Evolutionary conservation across 768 basidiomycete species (phyloP).

Genomic region (Rhizopogon vinicolor): DNA sequence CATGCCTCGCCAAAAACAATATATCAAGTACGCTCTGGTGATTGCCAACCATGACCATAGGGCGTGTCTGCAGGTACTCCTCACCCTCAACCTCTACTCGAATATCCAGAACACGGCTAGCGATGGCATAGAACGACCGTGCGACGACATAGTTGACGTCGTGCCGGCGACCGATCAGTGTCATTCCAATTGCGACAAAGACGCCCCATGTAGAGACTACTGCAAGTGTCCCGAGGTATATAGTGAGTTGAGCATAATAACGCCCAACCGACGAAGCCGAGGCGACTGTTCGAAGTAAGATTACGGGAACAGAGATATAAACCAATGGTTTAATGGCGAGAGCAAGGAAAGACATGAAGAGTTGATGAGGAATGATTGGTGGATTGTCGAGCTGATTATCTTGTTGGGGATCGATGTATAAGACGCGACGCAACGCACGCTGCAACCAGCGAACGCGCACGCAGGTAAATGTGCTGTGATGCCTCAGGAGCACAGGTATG

Average conservation of each 20-base stretch:
- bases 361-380: background rate
- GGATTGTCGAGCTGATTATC: slow-evolving; percentile 10
- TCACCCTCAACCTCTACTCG: slow-evolving; percentile 78
- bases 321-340: slow-evolving; percentile 65
- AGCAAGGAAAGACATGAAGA: slow-evolving; percentile 58
- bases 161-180: slow-evolving; percentile 61
- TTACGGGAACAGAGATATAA: slow-evolving; percentile 69
- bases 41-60: slow-evolving; percentile 78
- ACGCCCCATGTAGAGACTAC: slow-evolving; percentile 71
- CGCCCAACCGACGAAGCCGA: slow-evolving; percentile 50
- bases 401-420: slow-evolving; percentile 9
- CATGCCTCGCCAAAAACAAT: slow-evolving; percentile 74
- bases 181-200: slow-evolving; percentile 60
- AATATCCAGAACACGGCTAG: slow-evolving; percentile 60
- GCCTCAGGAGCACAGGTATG: slow-evolving; percentile 20
- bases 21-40: slow-evolving; percentile 95
- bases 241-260: slow-evolving; percentile 68
- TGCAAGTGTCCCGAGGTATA: slow-evolving; percentile 70
- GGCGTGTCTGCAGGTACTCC: slow-evolving; percentile 69
- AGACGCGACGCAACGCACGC: slow-evolving; percentile 16
- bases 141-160: slow-evolving; percentile 85
- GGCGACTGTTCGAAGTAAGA: slow-evolving; percentile 60
- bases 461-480: slow-evolving; percentile 9
- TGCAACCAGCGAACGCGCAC: slow-evolving; percentile 19
- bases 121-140: slow-evolving; percentile 71